Percentiles rank a stretch among this genome's conserved stretches.
Conservation (phyloP, 2,329 filamentous ascomycete species). For the Thielaviopsis musarum region DNA sequence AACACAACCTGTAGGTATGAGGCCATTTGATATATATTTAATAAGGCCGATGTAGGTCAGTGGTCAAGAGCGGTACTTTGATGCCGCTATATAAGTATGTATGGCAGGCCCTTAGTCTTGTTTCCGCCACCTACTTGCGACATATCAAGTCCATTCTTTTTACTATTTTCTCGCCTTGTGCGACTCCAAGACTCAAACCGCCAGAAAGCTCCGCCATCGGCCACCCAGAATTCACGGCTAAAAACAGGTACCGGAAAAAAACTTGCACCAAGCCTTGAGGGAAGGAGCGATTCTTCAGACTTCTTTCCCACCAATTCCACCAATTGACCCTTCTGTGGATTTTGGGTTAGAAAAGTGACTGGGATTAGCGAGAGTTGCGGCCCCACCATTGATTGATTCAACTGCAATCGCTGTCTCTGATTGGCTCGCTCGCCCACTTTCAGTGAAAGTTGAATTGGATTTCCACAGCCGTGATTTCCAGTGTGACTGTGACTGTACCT, state of each 20-base stretch:
- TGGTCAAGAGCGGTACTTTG: too few relatives aligned
- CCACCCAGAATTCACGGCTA: background rate
- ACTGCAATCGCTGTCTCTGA: background rate
- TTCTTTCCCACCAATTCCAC: background rate
- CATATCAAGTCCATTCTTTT: too few relatives aligned
- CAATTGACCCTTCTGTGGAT: background rate
- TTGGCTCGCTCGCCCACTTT: background rate
- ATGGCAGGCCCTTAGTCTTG: too few relatives aligned
- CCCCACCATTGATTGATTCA: background rate
- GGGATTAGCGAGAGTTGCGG: background rate
- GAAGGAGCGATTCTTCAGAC: background rate
- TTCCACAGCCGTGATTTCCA: background rate
- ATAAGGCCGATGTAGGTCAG: background rate
- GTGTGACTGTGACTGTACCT: background rate
- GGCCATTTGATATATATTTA: background rate
- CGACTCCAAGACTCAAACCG: too few relatives aligned
- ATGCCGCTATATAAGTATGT: too few relatives aligned
- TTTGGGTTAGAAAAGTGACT: background rate
- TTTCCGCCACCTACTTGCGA: too few relatives aligned
- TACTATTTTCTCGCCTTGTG: too few relatives aligned
- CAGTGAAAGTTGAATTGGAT: background rate
- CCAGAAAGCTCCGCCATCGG: constrained; percentile 4
- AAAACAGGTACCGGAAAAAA: background rate
- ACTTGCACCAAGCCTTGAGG: background rate
- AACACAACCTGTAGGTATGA: too few relatives aligned